A percentile compares a stretch with the other conserved stretches of the same genome.
Evolutionary conservation across 495 filamentous ascomycete species (phyloP).

Genomic region (Penicillium canescens): DNA sequence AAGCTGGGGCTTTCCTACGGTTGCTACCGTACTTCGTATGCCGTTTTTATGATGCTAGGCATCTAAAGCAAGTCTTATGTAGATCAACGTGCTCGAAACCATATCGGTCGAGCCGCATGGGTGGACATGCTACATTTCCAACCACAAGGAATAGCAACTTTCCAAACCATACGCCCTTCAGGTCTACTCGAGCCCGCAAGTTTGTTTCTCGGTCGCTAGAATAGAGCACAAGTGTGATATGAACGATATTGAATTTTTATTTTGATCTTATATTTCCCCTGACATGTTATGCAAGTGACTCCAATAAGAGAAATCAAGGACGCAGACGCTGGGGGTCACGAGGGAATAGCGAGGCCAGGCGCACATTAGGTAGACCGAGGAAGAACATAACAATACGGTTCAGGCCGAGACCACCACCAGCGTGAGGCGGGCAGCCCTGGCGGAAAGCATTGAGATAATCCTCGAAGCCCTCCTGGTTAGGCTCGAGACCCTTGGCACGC

Average conservation of each 20-base stretch:
- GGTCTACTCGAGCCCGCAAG: too few species aligned
- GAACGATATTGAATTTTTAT: not conserved
- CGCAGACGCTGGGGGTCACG: slow-evolving; percentile 81
- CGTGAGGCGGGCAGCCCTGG: slow-evolving; percentile 78
- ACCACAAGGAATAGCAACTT: too few species aligned
- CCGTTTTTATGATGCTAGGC: too few species aligned
- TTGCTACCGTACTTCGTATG: too few species aligned
- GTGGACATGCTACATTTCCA: too few species aligned
- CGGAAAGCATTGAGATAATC: slow-evolving; percentile 84
- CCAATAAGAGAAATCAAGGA: slow-evolving; percentile 46
- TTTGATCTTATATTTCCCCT: slow-evolving; percentile 1
- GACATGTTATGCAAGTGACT: not conserved
- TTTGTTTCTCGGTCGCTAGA: too few species aligned
- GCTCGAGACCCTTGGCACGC: slow-evolving; percentile 70
- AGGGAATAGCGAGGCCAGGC: slow-evolving; percentile 76
- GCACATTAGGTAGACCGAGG: slow-evolving; percentile 78
- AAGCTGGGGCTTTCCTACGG: too few species aligned
- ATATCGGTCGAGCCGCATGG: too few species aligned
- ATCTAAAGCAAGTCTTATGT: too few species aligned
- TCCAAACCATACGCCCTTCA: too few species aligned
- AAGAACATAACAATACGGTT: slow-evolving; percentile 90
- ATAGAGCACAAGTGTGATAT: not conserved
- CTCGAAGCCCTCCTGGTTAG: slow-evolving; percentile 70
- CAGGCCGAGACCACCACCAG: slow-evolving; percentile 82
- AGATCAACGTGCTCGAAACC: too few species aligned